Evolutionary conservation across 495 filamentous ascomycete genomes (phyloP), one percentile per base, ranked within the genome.

Genomic region (Corynascus novoguineensis): DNA sequence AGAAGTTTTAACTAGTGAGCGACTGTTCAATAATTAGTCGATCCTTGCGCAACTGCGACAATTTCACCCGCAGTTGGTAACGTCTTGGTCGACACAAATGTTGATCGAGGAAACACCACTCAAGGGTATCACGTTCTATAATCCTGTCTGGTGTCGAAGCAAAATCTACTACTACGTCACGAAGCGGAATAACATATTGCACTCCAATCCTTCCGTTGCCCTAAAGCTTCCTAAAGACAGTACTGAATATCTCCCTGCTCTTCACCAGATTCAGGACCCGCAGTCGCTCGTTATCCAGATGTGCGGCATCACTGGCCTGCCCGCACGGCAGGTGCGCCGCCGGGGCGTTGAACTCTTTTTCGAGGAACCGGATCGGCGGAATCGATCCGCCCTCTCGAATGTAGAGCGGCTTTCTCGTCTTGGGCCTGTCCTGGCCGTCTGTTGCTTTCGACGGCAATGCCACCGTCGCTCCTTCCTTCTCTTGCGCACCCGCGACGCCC

Each of bases 331-430:
- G 67, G 70, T 97, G 92, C 0, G 93, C 93, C 0, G 95, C 93
- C 0, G 91, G 90, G 0, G 93, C 93, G 2, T 81, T 80, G 65
- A 97, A 97, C 64, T 95, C 91, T 72, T 95, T 93, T 69, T 98
- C 93, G 45, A 98, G 68, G 68, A 97, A 97, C 10, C 93, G 76
- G 55, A 96, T 96, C 0, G 88, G 85, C 1, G 95, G 92, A 60
- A 98, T 97, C 0, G 87, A 92, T 4, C 93, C 93, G 3, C 93
- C 93, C 73, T 98, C 93, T 11, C 93, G 83, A 64, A 98, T 98
- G 68, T 95, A 98, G 21, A 98, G 79, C 42, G 87, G 87, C 50
- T 79, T 82, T 7, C 73, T 58, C 8, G 66, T 67, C 63, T 73
- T 78, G 11, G 64, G 48, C 2, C 48, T 32, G 11, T 15, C 25